Percentiles rank a stretch among this genome's conserved stretches.
These are phyloP conservation scores for Flaveria bidentis DNA, from an alignment of 129 eudicot species.

Conservation along the genomic window DNA sequence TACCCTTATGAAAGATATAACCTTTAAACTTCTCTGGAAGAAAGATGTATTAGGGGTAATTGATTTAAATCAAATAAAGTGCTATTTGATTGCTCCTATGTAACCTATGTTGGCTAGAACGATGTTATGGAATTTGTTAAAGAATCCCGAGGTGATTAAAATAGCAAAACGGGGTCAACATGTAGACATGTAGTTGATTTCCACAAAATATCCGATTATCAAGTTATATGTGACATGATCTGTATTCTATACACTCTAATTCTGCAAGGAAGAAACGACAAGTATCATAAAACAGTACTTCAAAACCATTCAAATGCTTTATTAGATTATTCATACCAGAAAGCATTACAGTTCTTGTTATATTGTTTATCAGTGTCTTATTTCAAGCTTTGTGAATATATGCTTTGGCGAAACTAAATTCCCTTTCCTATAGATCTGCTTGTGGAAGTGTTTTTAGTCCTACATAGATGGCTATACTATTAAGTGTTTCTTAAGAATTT, in stretches of 20 bases:
- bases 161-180: neutral
- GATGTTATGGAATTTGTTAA: neutral
- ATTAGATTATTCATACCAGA: neutral
- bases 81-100: neutral
- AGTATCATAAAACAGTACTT: neutral
- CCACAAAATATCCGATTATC: neutral
- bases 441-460: neutral
- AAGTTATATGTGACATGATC: neutral
- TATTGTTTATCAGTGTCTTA: neutral
- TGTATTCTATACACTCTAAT: neutral
- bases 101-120: neutral
- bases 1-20: neutral
- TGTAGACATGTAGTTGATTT: neutral
- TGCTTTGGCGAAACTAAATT: neutral
- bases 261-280: too few relatives aligned
- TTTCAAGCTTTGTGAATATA: conserved; percentile 6
- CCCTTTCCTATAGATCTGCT: neutral
- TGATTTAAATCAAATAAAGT: neutral
- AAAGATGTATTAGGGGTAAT: neutral
- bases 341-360: neutral
- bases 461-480: neutral
- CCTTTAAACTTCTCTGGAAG: neutral
- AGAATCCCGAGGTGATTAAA: neutral
- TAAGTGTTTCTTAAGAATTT: neutral
- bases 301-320: neutral